A percentile compares a stretch with the other conserved stretches of the same genome.
Conservation (phyloP, 306 rosid species). For the Vicia villosa region DNA sequence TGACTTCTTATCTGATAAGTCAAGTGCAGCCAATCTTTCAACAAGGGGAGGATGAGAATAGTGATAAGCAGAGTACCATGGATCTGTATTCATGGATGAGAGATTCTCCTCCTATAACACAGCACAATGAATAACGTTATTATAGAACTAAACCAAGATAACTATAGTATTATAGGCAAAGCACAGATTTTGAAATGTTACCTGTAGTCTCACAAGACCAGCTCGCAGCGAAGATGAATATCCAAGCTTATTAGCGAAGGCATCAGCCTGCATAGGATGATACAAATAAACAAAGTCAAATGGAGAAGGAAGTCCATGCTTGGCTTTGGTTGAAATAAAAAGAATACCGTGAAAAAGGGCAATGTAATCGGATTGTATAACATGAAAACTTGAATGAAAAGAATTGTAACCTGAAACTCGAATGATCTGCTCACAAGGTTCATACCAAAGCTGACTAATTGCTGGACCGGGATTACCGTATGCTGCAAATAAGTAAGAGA, state of each 20-base stretch:
- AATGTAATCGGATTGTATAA: background rate
- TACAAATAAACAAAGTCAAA: constrained; percentile 4
- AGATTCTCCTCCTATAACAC: constrained; percentile 86
- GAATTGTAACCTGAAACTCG: constrained; percentile 76
- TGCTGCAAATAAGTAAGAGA: constrained; percentile 63
- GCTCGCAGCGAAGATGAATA: constrained; percentile 64
- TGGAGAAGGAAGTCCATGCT: background rate
- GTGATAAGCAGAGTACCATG: constrained; percentile 98
- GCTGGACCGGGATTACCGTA: constrained; percentile 87
- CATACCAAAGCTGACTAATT: constrained; percentile 85
- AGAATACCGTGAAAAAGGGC: constrained; percentile 4
- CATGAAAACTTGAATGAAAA: background rate
- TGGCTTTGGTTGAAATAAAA: constrained; percentile 13
- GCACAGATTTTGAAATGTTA: constrained; percentile 32
- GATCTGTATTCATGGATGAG: constrained; percentile 97
- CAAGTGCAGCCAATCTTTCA: constrained; percentile 83
- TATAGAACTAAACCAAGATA: background rate
- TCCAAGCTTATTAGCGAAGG: constrained; percentile 84
- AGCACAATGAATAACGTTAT: background rate
- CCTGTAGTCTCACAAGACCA: constrained; percentile 88
- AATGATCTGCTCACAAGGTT: constrained; percentile 92
- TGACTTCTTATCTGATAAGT: constrained; percentile 59
- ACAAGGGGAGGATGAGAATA: constrained; percentile 97
- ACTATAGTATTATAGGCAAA: constrained; percentile 4
- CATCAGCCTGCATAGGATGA: constrained; percentile 71